Evolutionary conservation across 257 asterid species (phyloP).

Genomic region (Agastache rugosa): DNA sequence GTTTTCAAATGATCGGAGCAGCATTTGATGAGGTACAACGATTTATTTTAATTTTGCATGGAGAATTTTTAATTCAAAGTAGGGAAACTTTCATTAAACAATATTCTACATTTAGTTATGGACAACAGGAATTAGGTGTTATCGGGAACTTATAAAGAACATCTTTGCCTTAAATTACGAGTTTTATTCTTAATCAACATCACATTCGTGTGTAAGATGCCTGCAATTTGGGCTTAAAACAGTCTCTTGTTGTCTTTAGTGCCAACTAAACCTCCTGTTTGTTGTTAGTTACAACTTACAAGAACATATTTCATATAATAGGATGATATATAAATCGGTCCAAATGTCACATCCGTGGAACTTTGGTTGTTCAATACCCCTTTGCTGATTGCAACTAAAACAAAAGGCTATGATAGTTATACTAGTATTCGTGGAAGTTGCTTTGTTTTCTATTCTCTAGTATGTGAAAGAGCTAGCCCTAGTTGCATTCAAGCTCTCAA

Average conservation of each 20-base stretch:
- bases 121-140: not conserved
- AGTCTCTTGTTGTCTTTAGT: not conserved
- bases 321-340: not conserved
- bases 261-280: not conserved
- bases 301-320: not conserved
- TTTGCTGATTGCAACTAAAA: not conserved
- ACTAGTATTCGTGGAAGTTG: not conserved
- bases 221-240: not conserved
- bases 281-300: not conserved
- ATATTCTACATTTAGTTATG: not conserved
- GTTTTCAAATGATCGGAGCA: slow-evolving; percentile 93
- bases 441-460: not conserved
- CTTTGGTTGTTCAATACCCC: not conserved
- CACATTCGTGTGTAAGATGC: not conserved
- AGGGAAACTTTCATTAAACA: not conserved
- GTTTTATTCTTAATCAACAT: slow-evolving; percentile 7
- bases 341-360: not conserved
- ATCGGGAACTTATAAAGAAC: slow-evolving; percentile 3
- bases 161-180: not conserved
- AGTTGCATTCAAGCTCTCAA: slow-evolving; percentile 6
- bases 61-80: not conserved
- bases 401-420: not conserved
- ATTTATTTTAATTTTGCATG: not conserved
- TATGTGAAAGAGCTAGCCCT: not conserved
- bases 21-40: slow-evolving; percentile 79